Conservation (phyloP, 1,139 yeast genomes). For the Magnusiomyces magnusii region DNA sequence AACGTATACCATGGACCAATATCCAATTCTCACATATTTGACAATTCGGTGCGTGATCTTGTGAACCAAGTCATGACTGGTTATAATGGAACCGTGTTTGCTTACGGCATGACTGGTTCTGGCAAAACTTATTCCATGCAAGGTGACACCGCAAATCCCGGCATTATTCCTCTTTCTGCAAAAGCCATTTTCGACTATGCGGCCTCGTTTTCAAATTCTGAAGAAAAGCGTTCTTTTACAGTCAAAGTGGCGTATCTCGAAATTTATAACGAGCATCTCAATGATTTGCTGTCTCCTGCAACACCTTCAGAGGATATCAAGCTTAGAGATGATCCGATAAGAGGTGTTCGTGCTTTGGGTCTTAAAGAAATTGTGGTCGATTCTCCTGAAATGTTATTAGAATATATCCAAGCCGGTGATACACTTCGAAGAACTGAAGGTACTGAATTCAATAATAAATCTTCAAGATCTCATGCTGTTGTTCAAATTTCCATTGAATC, state of each 20-base stretch:
- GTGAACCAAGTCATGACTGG: slow-evolving; percentile 69
- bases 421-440: slow-evolving; percentile 48
- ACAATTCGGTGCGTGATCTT: slow-evolving; percentile 49
- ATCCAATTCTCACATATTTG: slow-evolving; percentile 55
- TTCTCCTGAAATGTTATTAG: slow-evolving; percentile 50
- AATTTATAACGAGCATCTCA: slow-evolving; percentile 69
- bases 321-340: slow-evolving; percentile 57
- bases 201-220: slow-evolving; percentile 44
- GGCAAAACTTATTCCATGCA: slow-evolving; percentile 92
- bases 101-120: slow-evolving; percentile 87
- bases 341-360: slow-evolving; percentile 67
- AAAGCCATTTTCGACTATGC: slow-evolving; percentile 51
- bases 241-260: slow-evolving; percentile 74
- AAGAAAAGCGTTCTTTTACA: slow-evolving; percentile 79
- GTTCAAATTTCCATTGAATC: slow-evolving; percentile 54
- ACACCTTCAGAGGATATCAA: slow-evolving; percentile 50
- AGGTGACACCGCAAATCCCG: slow-evolving; percentile 61
- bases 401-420: slow-evolving; percentile 50
- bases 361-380: slow-evolving; percentile 55
- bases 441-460: slow-evolving; percentile 67
- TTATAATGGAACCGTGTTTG: slow-evolving; percentile 76
- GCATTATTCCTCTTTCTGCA: slow-evolving; percentile 70
- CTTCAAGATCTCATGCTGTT: slow-evolving; percentile 79
- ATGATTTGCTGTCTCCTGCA: slow-evolving; percentile 47
- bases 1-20: slow-evolving; percentile 51